Evolutionary conservation across 2,329 filamentous ascomycete genomes (phyloP), one percentile per base, ranked within the genome.

Genomic region (Talaromyces funiculosus): DNA sequence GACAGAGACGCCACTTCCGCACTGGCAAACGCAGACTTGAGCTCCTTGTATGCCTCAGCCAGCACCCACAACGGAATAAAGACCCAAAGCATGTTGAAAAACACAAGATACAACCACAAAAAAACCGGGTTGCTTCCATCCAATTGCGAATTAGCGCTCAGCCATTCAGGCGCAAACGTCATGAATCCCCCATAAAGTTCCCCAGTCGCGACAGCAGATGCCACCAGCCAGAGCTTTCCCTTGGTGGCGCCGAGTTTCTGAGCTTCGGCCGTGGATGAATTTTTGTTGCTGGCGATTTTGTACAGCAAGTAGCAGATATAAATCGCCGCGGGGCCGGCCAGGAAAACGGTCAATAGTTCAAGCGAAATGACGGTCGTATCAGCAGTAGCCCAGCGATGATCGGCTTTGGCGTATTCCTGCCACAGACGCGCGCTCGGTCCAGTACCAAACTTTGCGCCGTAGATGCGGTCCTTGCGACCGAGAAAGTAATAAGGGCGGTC

Each of bases 391-490:
- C 85, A 87, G 63, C 85, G 75, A 63, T 74, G 76, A 69, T 88
- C 85, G 20, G 85, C 85, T 70, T 85, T 85, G 4, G 83, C 84
- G 70, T 88, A 88, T 72, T 87, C 85, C 72, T 84, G 82, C 85
- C 85, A 88, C 62, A 87, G 71, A 53, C 78, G 76, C 49, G 81
- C 81, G 60, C 81, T 80, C 12, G 81, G 80, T 4, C 77, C 76
- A 0, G 71, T 76, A 2, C 84, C 84, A 66, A 85, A 85, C n/a
- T 78, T 78, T 7, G 83, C 78, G 8, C 85, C 85, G 66, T 86
- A 87, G 35, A 84, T 66, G n/a, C 82, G 73, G 64, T 84, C 78
- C 18, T 75, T 69, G n/a, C 73, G 69, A 22, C 81, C 81, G 3
- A 86, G 75, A 72, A 86, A 86, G 68, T 80, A 80, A 37, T 40